A percentile compares a stretch with the other conserved stretches of the same genome.
phyloP scores from a whole-genome alignment of 495 filamentous ascomycete species.

The Tuber aestivum region DNA sequence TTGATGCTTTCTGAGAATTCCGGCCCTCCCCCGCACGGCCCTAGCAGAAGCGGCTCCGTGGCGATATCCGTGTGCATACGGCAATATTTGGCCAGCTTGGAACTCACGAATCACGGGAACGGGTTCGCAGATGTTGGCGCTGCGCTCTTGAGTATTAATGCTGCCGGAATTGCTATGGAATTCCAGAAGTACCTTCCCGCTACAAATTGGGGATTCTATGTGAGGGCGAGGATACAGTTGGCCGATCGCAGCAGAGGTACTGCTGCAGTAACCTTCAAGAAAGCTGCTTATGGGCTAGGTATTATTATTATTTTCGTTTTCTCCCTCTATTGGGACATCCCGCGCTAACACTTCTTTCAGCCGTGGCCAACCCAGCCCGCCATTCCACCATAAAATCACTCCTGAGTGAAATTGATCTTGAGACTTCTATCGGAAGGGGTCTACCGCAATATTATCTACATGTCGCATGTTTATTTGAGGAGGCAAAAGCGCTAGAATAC shows the following conservation, averaged over 20 bases:
- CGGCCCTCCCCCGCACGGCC: conserved; percentile 29
- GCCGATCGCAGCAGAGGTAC: conserved; percentile 51
- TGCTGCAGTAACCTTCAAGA: conserved; percentile 72
- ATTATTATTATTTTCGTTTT: conserved; percentile 48
- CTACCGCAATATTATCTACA: conserved; percentile 81
- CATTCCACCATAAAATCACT: conserved; percentile 25
- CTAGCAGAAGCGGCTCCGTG: conserved; percentile 23
- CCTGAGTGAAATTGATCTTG: conserved; percentile 29
- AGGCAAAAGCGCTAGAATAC: conserved; percentile 64
- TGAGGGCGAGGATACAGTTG: conserved; percentile 75
- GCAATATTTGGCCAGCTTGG: conserved; percentile 35
- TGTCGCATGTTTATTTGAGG: conserved; percentile 73
- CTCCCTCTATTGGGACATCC: conserved; percentile 12
- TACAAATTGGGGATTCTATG: conserved; percentile 71
- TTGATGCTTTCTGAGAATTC: conserved; percentile 30
- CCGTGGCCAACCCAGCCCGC: conserved; percentile 12
- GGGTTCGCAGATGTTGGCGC: conserved; percentile 33
- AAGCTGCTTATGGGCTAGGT: conserved; percentile 76
- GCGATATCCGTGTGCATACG: conserved; percentile 35
- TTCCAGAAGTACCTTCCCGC: conserved; percentile 63
- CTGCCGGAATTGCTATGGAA: conserved; percentile 58
- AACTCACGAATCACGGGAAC: conserved; percentile 28
- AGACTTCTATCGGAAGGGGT: conserved; percentile 49
- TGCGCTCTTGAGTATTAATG: conserved; percentile 28
- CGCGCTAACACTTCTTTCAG: conserved; percentile 21